A percentile compares a stretch with the other conserved stretches of the same genome.
These are phyloP conservation scores for Chaetomium olivaceum DNA, from an alignment of 2,329 filamentous ascomycete species.

Conservation along the genomic window DNA sequence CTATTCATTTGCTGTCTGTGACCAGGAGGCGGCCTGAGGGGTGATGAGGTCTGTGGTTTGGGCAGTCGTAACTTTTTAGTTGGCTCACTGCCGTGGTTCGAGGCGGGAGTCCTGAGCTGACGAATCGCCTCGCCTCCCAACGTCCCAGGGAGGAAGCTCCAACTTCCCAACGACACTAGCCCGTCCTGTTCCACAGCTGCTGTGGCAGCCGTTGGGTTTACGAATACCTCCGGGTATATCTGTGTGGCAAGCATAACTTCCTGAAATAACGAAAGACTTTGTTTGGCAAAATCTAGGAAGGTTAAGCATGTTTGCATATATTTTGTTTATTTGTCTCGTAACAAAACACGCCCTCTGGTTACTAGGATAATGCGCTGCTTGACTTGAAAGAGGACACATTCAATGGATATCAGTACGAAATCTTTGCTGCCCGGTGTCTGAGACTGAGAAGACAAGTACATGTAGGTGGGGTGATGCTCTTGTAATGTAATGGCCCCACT, in stretches of 20 bases:
- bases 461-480: not conserved
- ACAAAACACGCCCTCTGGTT: not conserved
- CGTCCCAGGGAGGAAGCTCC: not conserved
- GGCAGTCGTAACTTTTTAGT: not conserved
- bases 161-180: too few relatives aligned
- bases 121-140: conserved; percentile 2
- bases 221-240: too few relatives aligned
- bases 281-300: not conserved
- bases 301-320: too few relatives aligned
- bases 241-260: not conserved
- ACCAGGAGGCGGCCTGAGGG: not conserved
- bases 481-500: not conserved
- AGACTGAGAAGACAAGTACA: not conserved
- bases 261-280: not conserved
- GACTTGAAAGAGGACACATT: too few relatives aligned
- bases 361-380: not conserved
- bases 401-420: too few relatives aligned
- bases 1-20: not conserved
- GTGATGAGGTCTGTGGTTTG: not conserved
- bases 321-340: not conserved
- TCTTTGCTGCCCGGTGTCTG: too few relatives aligned
- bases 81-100: too few relatives aligned
- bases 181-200: not conserved
- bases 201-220: not conserved
- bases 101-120: not conserved